Percentiles rank a stretch among this genome's conserved stretches.
phyloP scores from a whole-genome alignment of 2,329 filamentous ascomycete species.

The Coniochaeta ligniaria region DNA sequence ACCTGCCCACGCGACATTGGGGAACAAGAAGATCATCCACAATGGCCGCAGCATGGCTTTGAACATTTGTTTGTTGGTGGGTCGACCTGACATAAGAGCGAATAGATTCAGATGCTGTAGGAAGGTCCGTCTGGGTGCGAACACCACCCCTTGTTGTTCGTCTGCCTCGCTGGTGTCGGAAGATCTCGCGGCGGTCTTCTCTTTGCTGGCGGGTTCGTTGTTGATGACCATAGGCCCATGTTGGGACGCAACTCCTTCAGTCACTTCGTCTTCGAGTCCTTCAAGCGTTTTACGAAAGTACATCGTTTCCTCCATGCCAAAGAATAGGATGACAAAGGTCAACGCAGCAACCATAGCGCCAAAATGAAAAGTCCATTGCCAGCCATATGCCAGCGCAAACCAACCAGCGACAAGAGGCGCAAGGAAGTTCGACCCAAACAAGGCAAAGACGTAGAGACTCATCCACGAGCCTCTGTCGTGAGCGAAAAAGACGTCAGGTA shows the following conservation, averaged over 20 bases:
- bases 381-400: slow-evolving; percentile 38
- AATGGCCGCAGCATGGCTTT: slow-evolving; percentile 7
- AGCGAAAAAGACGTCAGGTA: slow-evolving; percentile 16
- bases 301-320: slow-evolving; percentile 56
- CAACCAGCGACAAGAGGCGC: slow-evolving; percentile 42
- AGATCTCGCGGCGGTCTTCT: background rate
- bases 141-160: background rate
- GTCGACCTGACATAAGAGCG: slow-evolving; percentile 10
- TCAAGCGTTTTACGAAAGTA: slow-evolving; percentile 32
- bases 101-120: slow-evolving; percentile 15
- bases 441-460: slow-evolving; percentile 32
- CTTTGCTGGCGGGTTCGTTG: background rate
- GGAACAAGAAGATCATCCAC: slow-evolving; percentile 7
- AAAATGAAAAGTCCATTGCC: slow-evolving; percentile 45
- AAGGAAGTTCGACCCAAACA: slow-evolving; percentile 36
- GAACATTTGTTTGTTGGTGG: slow-evolving; percentile 14
- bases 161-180: background rate
- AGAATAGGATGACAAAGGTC: slow-evolving; percentile 43
- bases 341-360: slow-evolving; percentile 44
- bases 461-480: slow-evolving; percentile 27
- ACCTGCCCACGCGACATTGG: slow-evolving; percentile 10
- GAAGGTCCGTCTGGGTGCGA: slow-evolving; percentile 12
- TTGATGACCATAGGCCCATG: background rate
- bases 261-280: slow-evolving; percentile 13
- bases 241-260: background rate